Conservation (phyloP, 768 basidiomycete species). For the Calvatia gigantea region DNA sequence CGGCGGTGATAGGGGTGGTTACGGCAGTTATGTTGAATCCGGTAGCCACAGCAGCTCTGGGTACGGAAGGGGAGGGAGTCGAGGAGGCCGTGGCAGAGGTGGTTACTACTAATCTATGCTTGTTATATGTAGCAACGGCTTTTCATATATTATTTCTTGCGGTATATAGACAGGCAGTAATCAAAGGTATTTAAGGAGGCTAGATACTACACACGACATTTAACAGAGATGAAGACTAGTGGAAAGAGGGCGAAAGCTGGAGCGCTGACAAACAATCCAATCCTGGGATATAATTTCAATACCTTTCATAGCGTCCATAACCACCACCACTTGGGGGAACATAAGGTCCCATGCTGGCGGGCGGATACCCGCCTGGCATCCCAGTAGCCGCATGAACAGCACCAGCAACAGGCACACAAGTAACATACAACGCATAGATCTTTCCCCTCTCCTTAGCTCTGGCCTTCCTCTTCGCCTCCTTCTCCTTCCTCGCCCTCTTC, state of each 20-base stretch:
- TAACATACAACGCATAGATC: constrained; percentile 57
- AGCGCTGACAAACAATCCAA: too few species aligned
- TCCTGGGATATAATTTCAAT: too few species aligned
- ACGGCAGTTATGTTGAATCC: constrained; percentile 39
- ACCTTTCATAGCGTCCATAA: constrained; percentile 14
- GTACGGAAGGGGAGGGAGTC: constrained; percentile 24
- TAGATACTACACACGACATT: too few species aligned
- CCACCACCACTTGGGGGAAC: constrained; percentile 5
- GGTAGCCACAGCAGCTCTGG: constrained; percentile 19
- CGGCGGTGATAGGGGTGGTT: constrained; percentile 20
- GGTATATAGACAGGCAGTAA: too few species aligned
- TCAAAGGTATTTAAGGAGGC: too few species aligned
- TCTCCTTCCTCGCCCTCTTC: constrained; percentile 60
- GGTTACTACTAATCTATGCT: constrained; percentile 34
- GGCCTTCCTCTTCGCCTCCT: constrained; percentile 55
- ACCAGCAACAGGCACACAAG: constrained; percentile 35
- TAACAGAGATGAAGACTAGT: too few species aligned
- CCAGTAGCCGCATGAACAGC: constrained; percentile 9
- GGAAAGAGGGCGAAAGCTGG: too few species aligned
- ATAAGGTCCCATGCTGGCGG: background rate
- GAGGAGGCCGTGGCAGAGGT: constrained; percentile 42
- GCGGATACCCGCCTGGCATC: constrained; percentile 21
- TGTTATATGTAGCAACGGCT: constrained; percentile 1
- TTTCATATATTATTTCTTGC: constrained; percentile 2
- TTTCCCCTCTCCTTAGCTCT: constrained; percentile 53